phyloP scores from a whole-genome alignment of 805 yeast species.

The Grigorovia humatica region DNA sequence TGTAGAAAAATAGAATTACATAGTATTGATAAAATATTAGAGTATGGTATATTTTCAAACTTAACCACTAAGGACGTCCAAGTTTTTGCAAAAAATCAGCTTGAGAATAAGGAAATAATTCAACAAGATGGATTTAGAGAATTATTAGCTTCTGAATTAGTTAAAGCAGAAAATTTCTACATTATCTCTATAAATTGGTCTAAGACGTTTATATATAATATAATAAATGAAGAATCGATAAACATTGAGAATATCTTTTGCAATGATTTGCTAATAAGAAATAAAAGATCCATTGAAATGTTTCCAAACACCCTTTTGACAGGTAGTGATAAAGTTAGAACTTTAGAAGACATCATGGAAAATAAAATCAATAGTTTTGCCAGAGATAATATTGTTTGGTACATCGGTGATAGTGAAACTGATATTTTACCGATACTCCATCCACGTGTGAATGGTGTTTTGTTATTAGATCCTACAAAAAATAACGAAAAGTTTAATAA shows the following conservation, averaged over 20 bases:
- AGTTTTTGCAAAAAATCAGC: constrained; percentile 9
- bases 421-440: constrained; percentile 22
- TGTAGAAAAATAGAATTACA: constrained; percentile 15
- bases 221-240: constrained; percentile 6
- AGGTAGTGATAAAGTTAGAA: constrained; percentile 21
- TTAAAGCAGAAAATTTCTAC: constrained; percentile 7
- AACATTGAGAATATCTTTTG: constrained; percentile 14
- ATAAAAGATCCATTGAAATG: constrained; percentile 15
- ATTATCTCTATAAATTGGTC: constrained; percentile 27
- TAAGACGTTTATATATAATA: constrained; percentile 16
- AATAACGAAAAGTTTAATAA: constrained; percentile 14
- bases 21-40: constrained; percentile 18
- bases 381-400: constrained; percentile 12
- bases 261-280: constrained; percentile 12
- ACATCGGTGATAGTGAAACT: constrained; percentile 27
- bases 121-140: constrained; percentile 12
- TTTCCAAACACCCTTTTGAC: constrained; percentile 17
- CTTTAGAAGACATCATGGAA: constrained; percentile 6
- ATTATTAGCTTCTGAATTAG: constrained; percentile 3
- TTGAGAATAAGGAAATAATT: background rate
- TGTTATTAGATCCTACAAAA: constrained; percentile 15
- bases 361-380: background rate
- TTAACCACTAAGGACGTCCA: background rate
- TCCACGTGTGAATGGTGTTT: constrained; percentile 20
- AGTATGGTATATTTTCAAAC: constrained; percentile 8